Base-by-base conservation (phyloP, 73 alveolate genomes). In the Blepharisma stoltei region DNA sequence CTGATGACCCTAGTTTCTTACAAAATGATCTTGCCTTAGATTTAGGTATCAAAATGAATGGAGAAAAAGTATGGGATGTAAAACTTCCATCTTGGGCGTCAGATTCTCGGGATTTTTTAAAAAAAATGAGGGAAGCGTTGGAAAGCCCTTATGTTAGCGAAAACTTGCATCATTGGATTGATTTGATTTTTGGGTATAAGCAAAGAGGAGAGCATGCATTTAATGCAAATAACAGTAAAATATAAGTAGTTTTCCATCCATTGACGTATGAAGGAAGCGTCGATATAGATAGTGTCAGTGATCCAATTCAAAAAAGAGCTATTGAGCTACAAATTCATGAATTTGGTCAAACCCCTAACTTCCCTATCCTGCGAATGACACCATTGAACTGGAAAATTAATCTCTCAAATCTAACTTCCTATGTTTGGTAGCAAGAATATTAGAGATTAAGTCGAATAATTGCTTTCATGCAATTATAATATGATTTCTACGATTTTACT, bases 321-420 rank as follows among this genome's bases (percentile, higher is more conserved):
- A 85, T 81, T 70, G 96, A 93, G 75, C 93, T 92, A 25, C 92
- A 96, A 78, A 93, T 96, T 78, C 93, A 94, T 78, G 99, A 96
- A 88, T 96, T 94, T 83, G 99, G 99, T 49, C 91, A 96, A 77
- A 86, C 97, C 54, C 99, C 99, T 20, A 93, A n/a, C n/a, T n/a
- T n/a, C n/a, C n/a, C n/a, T n/a, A n/a, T n/a, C n/a, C n/a, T n/a
- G n/a, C n/a, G n/a, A n/a, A n/a, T n/a, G n/a, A n/a, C n/a, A n/a
- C n/a, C n/a, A n/a, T n/a, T n/a, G n/a, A n/a, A n/a, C n/a, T n/a
- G n/a, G n/a, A n/a, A n/a, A n/a, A n/a, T n/a, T n/a, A n/a, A n/a
- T n/a, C n/a, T n/a, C n/a, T n/a, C n/a, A n/a, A n/a, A n/a, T n/a
- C n/a, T n/a, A n/a, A n/a, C n/a, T n/a, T n/a, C n/a, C n/a, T n/a